Evolutionary conservation across 495 filamentous ascomycete species (phyloP), one percentile per base, ranked within the genome.

Genomic region (Saxispiralis lemnorum): DNA sequence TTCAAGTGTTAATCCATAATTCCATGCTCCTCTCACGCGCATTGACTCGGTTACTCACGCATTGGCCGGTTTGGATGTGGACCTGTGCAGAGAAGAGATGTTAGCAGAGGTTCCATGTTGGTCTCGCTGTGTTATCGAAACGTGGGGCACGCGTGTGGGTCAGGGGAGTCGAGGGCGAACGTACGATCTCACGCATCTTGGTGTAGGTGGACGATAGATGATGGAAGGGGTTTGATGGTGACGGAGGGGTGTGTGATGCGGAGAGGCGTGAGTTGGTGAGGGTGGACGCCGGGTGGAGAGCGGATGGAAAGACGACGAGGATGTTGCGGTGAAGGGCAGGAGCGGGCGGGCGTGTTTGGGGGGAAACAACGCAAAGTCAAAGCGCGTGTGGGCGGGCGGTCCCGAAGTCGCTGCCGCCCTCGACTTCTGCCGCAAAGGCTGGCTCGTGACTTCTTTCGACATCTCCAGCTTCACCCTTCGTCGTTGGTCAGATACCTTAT

Each of bases 1-100:
- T 48, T 51, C 37, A 56, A 45, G 48, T 49, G 57, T 59, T 57
- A 67, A 47, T 41, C 30, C 31, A n/a, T 31, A 18, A 36, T n/a
- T 31, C 31, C 32, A 18, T 31, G 31, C 30, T 41, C 31, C 33
- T 44, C 2, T 9, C 12, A 1, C 9, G 18, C 17, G 14, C 13
- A 17, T 18, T n/a, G 9, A 7, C 16, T 12, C 17, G n/a, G 15
- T 20, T 21, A 71, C 83, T 69, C 76, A 86, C 83, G 69, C 84
- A 93, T 78, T 97, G 89, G 68, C 92, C 89, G 69, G 89, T 96
- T 69, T 99, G 92, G 57, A 97, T 85, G 68, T 82, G 78, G 64
- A 99, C 87, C 87, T 95, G 60, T 67, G 54, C 31, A 51, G 57
- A 59, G 51, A 60, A 48, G 54, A 38, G 21, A 15, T 31, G 14